These are phyloP conservation scores for Teunomyces lycoperdinae DNA, from an alignment of 805 yeast genomes.

Conservation along the genomic window DNA sequence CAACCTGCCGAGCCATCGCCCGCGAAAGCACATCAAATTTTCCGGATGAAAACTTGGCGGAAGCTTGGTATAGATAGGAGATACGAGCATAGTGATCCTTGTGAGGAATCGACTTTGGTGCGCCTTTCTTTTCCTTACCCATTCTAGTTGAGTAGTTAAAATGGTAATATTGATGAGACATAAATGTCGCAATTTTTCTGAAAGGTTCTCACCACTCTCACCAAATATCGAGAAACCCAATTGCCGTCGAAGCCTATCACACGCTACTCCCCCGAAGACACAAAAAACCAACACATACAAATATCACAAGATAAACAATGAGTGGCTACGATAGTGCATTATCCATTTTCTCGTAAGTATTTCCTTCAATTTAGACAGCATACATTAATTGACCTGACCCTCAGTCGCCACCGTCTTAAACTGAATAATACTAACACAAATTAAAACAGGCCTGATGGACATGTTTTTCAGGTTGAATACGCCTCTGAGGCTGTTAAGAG, in stretches of 20 bases:
- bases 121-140: conserved; percentile 8
- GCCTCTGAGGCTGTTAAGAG: conserved; percentile 97
- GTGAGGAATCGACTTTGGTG: conserved; percentile 45
- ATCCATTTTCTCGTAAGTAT: conserved; percentile 87
- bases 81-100: conserved; percentile 60
- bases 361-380: neutral
- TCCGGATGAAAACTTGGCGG: conserved; percentile 36
- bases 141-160: neutral
- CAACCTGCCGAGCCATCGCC: conserved; percentile 52
- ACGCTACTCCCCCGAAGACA: neutral
- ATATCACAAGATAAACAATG: conserved; percentile 43
- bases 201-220: neutral
- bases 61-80: conserved; percentile 57
- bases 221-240: neutral
- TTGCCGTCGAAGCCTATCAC: neutral
- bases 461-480: conserved; percentile 97
- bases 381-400: neutral
- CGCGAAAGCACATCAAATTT: conserved; percentile 48
- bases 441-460: conserved; percentile 87
- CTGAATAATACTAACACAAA: neutral
- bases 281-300: neutral
- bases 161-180: neutral
- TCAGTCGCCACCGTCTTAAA: conserved; percentile 3
- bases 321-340: conserved; percentile 99
- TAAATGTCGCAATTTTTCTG: conserved; percentile 1